Base-by-base conservation (phyloP, 2,329 filamentous ascomycete genomes). In the Talaromyces sp. region DNA sequence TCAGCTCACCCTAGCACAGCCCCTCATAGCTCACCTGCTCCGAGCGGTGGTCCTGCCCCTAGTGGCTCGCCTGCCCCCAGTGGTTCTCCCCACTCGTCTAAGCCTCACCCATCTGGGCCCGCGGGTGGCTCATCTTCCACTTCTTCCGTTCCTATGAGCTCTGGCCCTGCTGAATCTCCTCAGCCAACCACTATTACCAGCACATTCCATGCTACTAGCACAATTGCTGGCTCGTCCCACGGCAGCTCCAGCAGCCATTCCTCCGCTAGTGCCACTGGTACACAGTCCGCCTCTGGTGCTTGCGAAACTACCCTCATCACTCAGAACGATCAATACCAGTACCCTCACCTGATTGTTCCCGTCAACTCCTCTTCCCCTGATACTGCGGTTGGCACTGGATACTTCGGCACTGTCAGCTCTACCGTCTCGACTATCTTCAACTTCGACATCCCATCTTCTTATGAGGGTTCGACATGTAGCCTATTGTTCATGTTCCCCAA, bases 401-500 rank as follows among this genome's bases (percentile, higher is more conserved):
- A 75, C 71, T 80, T 82, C 57, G 85, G 84, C 48, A 77, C 79
- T 10, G 75, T 87, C 33, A 81, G 80, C 11, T 70, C 76, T 16
- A 74, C 70, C 17, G 69, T 82, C 44, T 82, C 81, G 9, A 80
- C 81, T 11, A 80, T 88, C 64, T 89, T 86, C 80, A 87, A 87
- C 75, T 89, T 89, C 71, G 84, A 87, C 64, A 82, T 89, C 39
- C 82, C 82, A 1, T 56, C 70, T 3, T 70, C 72, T 4, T 78
- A 83, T 61, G 61, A 74, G 8, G 83, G 82, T 60, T 82, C 83
- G 71, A 82, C 82, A 64, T 90, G 86, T 74, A 81, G 78, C 50
- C 74, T 89, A 8, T 74, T 85, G 51, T 89, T 89, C 80, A 75
- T 87, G 40, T 82, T 88, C 71, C 86, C 87, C 10, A 60, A 75